Conservation (phyloP, 352 stramenopile genomes). For the Phytopythium delawarense region DNA sequence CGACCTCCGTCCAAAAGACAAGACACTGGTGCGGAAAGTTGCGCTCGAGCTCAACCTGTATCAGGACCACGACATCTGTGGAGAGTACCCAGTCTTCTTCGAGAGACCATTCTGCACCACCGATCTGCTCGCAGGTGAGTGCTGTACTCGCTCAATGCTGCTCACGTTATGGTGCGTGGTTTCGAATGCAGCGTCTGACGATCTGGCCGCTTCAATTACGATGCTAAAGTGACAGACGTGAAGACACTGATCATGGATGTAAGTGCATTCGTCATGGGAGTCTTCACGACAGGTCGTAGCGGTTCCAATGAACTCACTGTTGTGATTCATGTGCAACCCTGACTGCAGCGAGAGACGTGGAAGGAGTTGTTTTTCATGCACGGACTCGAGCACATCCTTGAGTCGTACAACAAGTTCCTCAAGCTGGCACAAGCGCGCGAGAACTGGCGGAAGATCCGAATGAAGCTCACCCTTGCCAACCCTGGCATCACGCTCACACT, state of each 20-base stretch:
- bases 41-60: constrained; percentile 73
- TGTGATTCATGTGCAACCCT: background rate
- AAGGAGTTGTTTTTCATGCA: constrained; percentile 78
- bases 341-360: constrained; percentile 68
- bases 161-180: background rate
- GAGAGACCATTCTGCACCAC: constrained; percentile 55
- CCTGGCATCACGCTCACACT: constrained; percentile 65
- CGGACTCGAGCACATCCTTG: constrained; percentile 56
- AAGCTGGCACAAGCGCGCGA: constrained; percentile 62
- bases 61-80: constrained; percentile 78
- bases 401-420: constrained; percentile 50
- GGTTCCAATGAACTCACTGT: background rate
- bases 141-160: background rate
- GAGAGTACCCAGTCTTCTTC: constrained; percentile 61
- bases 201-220: constrained; percentile 5
- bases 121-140: constrained; percentile 50
- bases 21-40: background rate
- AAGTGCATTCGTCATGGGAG: constrained; percentile 10
- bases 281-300: background rate
- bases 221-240: constrained; percentile 57
- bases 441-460: constrained; percentile 71
- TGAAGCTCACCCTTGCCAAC: constrained; percentile 68
- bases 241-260: constrained; percentile 81
- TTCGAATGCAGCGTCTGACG: background rate
- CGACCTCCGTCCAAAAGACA: constrained; percentile 5